Evolutionary conservation across 768 basidiomycete genomes (phyloP).

Genomic region (Calocybe gangraenosa): DNA sequence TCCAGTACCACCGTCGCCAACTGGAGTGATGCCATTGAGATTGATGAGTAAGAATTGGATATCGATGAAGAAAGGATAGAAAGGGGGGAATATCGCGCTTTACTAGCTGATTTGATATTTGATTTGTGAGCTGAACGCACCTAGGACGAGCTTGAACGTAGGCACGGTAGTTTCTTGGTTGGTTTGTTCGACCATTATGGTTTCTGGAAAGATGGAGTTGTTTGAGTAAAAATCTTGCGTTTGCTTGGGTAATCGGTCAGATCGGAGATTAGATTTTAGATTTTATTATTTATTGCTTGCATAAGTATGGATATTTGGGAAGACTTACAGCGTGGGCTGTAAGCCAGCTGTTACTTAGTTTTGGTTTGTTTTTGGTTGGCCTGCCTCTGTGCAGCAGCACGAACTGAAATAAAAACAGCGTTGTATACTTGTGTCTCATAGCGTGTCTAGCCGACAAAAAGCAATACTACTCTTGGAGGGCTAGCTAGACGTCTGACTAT

Average conservation of each 20-base stretch:
- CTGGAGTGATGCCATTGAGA: slow-evolving; percentile 36
- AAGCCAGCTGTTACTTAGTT: too few species aligned
- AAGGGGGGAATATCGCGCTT: slow-evolving; percentile 22
- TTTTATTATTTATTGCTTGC: too few species aligned
- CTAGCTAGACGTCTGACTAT: too few species aligned
- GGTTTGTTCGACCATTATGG: slow-evolving; percentile 26
- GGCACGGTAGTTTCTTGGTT: slow-evolving; percentile 47
- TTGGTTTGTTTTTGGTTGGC: too few species aligned
- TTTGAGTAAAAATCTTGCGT: slow-evolving; percentile 34
- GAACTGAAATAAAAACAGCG: too few species aligned
- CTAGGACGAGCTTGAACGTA: slow-evolving; percentile 98
- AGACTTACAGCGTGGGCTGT: too few species aligned
- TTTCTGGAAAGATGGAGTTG: slow-evolving; percentile 16
- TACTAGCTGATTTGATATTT: slow-evolving; percentile 12
- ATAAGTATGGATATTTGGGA: too few species aligned
- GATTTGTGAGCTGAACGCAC: slow-evolving; percentile 41
- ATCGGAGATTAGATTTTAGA: slow-evolving; percentile 8
- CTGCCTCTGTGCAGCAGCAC: too few species aligned
- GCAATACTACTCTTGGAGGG: too few species aligned
- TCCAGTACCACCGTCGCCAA: slow-evolving; percentile 95
- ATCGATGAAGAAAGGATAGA: slow-evolving; percentile 51
- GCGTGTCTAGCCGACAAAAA: too few species aligned
- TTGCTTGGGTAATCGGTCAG: slow-evolving; percentile 35
- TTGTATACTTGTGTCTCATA: too few species aligned
- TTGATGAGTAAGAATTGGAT: slow-evolving; percentile 24